phyloP scores from a whole-genome alignment of 345 rosid genomes.

The Camelina neglecta region DNA sequence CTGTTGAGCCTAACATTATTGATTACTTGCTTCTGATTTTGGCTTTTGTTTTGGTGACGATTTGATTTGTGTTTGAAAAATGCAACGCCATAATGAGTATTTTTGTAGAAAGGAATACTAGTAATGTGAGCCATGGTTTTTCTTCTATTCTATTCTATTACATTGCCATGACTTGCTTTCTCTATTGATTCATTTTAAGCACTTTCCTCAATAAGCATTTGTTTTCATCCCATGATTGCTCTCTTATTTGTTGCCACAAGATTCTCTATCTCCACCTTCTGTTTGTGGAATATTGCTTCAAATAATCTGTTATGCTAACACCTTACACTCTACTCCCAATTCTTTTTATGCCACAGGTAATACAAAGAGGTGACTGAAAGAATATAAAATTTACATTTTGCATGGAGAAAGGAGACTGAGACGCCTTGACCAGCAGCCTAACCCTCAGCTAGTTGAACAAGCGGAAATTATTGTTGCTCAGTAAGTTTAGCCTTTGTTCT shows the following conservation, averaged over 20 bases:
- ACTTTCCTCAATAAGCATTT: conserved; percentile 27
- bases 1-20: not conserved
- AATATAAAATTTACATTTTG: conserved; percentile 56
- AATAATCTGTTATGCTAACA: not conserved
- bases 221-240: conserved; percentile 23
- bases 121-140: conserved; percentile 13
- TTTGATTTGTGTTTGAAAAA: conserved; percentile 17
- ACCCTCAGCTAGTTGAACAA: conserved; percentile 67
- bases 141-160: conserved; percentile 41
- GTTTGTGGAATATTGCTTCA: conserved; percentile 7
- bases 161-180: conserved; percentile 27
- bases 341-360: conserved; percentile 49
- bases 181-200: conserved; percentile 8
- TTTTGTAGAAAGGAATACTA: conserved; percentile 11
- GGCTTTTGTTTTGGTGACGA: not conserved
- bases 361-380: conserved; percentile 43
- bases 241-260: conserved; percentile 27
- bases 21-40: not conserved
- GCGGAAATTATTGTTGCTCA: conserved; percentile 56
- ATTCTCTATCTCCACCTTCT: conserved; percentile 10
- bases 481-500: no score
- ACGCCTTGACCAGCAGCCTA: conserved; percentile 87
- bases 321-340: not conserved
- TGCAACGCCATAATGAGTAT: not conserved
- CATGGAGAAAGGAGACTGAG: conserved; percentile 96